Evolutionary conservation across 2,329 filamentous ascomycete genomes (phyloP).

Genomic region (Chaetoscypha palmicola): DNA sequence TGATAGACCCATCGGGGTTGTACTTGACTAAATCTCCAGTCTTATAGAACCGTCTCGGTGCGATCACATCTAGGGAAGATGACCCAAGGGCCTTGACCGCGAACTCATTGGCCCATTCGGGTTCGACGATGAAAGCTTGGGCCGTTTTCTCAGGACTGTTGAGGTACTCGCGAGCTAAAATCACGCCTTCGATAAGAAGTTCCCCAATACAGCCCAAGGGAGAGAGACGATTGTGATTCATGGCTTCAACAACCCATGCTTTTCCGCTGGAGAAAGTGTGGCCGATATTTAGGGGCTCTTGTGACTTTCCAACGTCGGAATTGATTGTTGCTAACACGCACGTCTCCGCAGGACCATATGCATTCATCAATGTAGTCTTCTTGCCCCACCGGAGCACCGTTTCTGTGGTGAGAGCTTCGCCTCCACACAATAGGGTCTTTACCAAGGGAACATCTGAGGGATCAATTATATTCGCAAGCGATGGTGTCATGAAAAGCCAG

Average conservation of each 20-base stretch:
- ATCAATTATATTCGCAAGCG: constrained; percentile 15
- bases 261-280: constrained; percentile 13
- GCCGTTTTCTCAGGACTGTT: constrained; percentile 51
- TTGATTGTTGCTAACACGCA: constrained; percentile 6
- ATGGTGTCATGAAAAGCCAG: constrained; percentile 24
- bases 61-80: no score
- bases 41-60: constrained; percentile 43
- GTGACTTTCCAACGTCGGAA: neutral
- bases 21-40: constrained; percentile 54
- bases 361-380: constrained; percentile 34
- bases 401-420: constrained; percentile 31
- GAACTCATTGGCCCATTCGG: neutral
- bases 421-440: constrained; percentile 18
- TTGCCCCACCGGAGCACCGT: constrained; percentile 34
- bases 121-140: constrained; percentile 46
- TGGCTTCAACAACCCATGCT: constrained; percentile 34
- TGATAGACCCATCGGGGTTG: constrained; percentile 42
- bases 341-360: constrained; percentile 33
- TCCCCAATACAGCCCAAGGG: constrained; percentile 27
- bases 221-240: constrained; percentile 17
- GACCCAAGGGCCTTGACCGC: neutral
- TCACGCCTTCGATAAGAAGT: constrained; percentile 38
- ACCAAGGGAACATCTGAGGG: constrained; percentile 3
- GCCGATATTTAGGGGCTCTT: constrained; percentile 20
- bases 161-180: constrained; percentile 57